phyloP scores from a whole-genome alignment of 129 eudicot genomes.

The Saposhnikovia divaricata region DNA sequence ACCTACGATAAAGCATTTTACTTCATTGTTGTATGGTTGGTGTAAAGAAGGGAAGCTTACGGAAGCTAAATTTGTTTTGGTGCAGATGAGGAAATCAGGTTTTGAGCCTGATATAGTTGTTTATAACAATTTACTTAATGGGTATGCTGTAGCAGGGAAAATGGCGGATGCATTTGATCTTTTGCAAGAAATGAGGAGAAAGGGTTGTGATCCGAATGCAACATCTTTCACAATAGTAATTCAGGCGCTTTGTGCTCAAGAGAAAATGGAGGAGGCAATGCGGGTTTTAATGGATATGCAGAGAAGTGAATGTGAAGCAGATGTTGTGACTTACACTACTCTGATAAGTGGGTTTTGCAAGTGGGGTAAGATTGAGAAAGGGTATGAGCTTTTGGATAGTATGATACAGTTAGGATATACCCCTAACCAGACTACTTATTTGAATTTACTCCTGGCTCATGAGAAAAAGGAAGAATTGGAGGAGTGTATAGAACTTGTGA shows the following conservation, averaged over 20 bases:
- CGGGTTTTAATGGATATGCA: conserved; percentile 52
- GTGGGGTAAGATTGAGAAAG: conserved; percentile 48
- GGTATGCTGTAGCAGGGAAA: conserved; percentile 61
- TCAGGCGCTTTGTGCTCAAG: conserved; percentile 60
- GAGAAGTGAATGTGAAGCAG: conserved; percentile 51
- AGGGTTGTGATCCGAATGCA: conserved; percentile 61
- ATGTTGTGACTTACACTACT: conserved; percentile 57
- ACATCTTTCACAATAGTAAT: conserved; percentile 59
- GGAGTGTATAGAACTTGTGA: conserved; percentile 58
- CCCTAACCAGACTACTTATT: conserved; percentile 58
- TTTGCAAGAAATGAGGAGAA: conserved; percentile 59
- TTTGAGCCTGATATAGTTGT: conserved; percentile 74
- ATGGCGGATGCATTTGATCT: conserved; percentile 77
- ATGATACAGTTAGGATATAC: conserved; percentile 59
- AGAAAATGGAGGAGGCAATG: conserved; percentile 71
- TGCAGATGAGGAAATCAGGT: conserved; percentile 59
- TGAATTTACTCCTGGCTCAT: conserved; percentile 50
- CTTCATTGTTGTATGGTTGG: conserved; percentile 73
- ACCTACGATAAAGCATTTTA: conserved; percentile 64
- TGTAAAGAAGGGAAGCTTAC: conserved; percentile 64
- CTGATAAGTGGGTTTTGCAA: conserved; percentile 68
- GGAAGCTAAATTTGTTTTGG: conserved; percentile 59
- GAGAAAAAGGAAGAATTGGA: conserved; percentile 81
- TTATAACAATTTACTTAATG: conserved; percentile 59
- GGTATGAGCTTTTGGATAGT: conserved; percentile 47